Base-by-base conservation (phyloP, 2,329 filamentous ascomycete species). In the Fusarium agapanthi region DNA sequence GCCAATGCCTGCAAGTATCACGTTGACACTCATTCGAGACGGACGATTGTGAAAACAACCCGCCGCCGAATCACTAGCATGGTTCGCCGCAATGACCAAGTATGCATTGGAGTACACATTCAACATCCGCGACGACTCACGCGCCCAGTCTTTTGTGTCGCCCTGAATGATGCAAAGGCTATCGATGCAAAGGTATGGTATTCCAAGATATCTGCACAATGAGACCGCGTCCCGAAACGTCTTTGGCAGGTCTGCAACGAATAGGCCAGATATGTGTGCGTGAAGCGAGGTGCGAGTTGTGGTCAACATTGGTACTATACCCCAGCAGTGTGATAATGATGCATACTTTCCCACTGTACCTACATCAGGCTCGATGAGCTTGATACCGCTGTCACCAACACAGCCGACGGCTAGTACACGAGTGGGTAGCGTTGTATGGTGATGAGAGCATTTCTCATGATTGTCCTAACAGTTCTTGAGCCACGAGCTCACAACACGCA, bases 1-100 rank as follows among this genome's bases (percentile, higher is more conserved):
- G 0, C 26, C 26, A 0, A 30, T 9, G 8, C 14, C 20, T n/a
- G 44, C 3, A 4, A 47, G 0, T 4, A 0, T 4, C 20, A 30
- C 8, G 6, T 0, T 6, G 26, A 1, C 26, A 12, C 6, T n/a
- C 9, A 47, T 0, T 0, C 26, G 26, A 3, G 26, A 12, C 14
- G 3, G 44, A 30, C 26, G 14, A 1, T 16, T 0, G 14, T 8
- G 7, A 5, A 47, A 47, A 6, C 26, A 47, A 4, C 26, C 26
- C 14, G 9, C 26, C 0, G 26, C 14, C 6, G 20, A 30, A 5
- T 47, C 26, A 1, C 14, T 6, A 8, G 26, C 14, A 12, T n/a
- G 26, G 13, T 30, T 30, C 26, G 26, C 26, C 20, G 44, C 26
- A 12, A 47, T 30, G 0, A 47, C 26, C 4, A 47, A 2, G 7